Conservation (phyloP, 192 early-diverging fungal species). For the Rhizoclosmatium sp. region DNA sequence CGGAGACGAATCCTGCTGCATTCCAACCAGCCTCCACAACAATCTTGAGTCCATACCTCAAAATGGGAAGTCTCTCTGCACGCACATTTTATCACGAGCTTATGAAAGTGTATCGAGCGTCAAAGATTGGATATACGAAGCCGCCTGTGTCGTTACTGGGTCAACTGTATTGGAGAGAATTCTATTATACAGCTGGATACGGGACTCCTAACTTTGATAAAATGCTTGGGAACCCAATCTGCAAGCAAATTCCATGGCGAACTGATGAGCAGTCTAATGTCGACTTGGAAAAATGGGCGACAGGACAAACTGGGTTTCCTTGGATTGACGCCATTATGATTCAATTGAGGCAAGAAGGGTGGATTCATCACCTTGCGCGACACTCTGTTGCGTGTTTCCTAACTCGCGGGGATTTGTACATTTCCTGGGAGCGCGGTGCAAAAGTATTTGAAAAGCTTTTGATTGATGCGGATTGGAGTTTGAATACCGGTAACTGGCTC, state of each 20-base stretch:
- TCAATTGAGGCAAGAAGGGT: conserved; percentile 45
- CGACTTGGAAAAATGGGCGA: conserved; percentile 24
- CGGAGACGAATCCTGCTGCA: conserved; percentile 36
- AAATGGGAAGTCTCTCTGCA: conserved; percentile 33
- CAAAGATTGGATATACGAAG: not conserved
- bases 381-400: conserved; percentile 46
- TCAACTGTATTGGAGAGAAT: conserved; percentile 14
- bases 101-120: not conserved
- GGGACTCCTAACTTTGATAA: not conserved
- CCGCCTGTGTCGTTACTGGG: conserved; percentile 15
- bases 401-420: conserved; percentile 44
- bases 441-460: conserved; percentile 45
- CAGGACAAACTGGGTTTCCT: conserved; percentile 43
- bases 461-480: conserved; percentile 36
- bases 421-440: conserved; percentile 43
- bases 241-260: not conserved
- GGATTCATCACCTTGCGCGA: conserved; percentile 49
- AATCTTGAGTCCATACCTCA: conserved; percentile 38
- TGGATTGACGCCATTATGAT: conserved; percentile 51
- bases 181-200: conserved; percentile 15
- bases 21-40: conserved; percentile 40
- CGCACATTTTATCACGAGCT: conserved; percentile 16
- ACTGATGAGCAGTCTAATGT: not conserved
- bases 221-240: conserved; percentile 34
- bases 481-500: conserved; percentile 49